A percentile compares a stretch with the other conserved stretches of the same genome.
These are phyloP conservation scores for Dioscorea zingiberensis DNA, from an alignment of 106 monocot genomes.

Conservation along the genomic window DNA sequence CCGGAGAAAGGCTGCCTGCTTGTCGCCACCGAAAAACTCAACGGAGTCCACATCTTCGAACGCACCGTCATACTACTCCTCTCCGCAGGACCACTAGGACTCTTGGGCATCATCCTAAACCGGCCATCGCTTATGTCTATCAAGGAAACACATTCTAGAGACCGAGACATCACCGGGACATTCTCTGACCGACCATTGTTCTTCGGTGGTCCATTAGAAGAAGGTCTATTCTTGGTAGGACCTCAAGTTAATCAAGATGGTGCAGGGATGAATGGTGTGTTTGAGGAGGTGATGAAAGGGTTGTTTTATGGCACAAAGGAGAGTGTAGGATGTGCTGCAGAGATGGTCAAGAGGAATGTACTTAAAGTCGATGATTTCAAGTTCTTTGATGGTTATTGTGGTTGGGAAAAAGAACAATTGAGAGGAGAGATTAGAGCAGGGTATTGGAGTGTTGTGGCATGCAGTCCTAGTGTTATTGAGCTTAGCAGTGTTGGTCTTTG, in stretches of 20 bases:
- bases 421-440: constrained; percentile 65
- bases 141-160: constrained; percentile 59
- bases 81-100: constrained; percentile 35
- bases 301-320: constrained; percentile 75
- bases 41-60: constrained; percentile 94
- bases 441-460: constrained; percentile 72
- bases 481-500: constrained; percentile 35
- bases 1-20: constrained; percentile 84
- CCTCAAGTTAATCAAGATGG: constrained; percentile 15
- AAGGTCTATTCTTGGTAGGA: constrained; percentile 53
- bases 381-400: constrained; percentile 92
- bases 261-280: constrained; percentile 52
- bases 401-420: constrained; percentile 74
- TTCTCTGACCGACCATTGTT: constrained; percentile 69
- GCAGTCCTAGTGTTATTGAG: constrained; percentile 51
- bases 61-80: constrained; percentile 70
- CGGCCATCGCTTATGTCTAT: constrained; percentile 92
- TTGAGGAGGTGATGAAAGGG: constrained; percentile 77
- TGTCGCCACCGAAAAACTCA: constrained; percentile 72
- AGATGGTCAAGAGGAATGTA: constrained; percentile 76
- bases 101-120: constrained; percentile 78
- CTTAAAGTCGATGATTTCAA: constrained; percentile 60
- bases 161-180: constrained; percentile 29
- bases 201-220: constrained; percentile 84
- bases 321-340: constrained; percentile 76